phyloP scores from a whole-genome alignment of 2,329 filamentous ascomycete species.

The Pseudocercospora vitis region DNA sequence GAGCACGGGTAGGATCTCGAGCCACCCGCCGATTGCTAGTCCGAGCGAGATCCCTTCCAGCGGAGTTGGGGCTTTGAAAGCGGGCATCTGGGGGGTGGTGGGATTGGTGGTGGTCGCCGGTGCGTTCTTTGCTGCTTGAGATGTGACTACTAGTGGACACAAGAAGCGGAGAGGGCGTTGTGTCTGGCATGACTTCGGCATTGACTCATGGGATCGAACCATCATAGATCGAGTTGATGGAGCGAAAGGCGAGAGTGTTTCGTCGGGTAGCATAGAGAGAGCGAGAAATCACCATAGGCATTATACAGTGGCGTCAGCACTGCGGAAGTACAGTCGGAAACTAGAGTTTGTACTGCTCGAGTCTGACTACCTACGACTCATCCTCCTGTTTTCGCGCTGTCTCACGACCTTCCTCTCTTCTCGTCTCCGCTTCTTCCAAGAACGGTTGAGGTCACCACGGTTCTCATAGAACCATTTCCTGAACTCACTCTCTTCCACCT shows the following conservation, averaged over 20 bases:
- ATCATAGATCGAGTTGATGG: too few relatives aligned
- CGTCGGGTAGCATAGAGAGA: too few relatives aligned
- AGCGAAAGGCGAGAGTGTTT: too few relatives aligned
- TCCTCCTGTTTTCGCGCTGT: slow-evolving; percentile 59
- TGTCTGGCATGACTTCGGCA: too few relatives aligned
- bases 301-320: background rate
- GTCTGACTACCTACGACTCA: too few relatives aligned
- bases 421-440: slow-evolving; percentile 57
- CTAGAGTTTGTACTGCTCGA: too few relatives aligned
- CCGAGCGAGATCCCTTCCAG: background rate
- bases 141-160: too few relatives aligned
- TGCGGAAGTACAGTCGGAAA: background rate
- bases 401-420: slow-evolving; percentile 62
- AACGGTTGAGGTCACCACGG: slow-evolving; percentile 49
- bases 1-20: background rate
- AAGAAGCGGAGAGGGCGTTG: too few relatives aligned
- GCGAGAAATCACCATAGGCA: too few relatives aligned
- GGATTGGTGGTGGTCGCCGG: background rate
- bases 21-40: background rate
- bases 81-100: background rate
- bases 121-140: too few relatives aligned
- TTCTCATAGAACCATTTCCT: slow-evolving; percentile 62
- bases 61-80: background rate
- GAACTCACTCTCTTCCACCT: slow-evolving; percentile 56
- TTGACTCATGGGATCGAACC: too few relatives aligned